These are phyloP conservation scores for Fusarium humuli DNA, from an alignment of 2,329 filamentous ascomycete species.

Conservation along the genomic window DNA sequence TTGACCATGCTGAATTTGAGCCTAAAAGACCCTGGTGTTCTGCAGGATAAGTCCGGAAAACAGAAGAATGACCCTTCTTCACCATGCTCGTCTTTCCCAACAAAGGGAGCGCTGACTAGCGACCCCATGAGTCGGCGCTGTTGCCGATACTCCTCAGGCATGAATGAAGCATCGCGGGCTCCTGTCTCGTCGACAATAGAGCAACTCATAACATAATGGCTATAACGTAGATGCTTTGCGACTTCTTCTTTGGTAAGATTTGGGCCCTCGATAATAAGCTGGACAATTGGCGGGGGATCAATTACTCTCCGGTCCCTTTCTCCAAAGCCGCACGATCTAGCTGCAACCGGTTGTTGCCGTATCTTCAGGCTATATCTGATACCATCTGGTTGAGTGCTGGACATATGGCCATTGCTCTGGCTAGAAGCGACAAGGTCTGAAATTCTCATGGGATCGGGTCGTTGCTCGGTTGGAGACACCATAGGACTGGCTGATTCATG, in stretches of 20 bases:
- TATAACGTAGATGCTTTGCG: conserved; percentile 64
- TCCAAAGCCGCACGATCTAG: conserved; percentile 84
- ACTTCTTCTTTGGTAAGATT: conserved; percentile 66
- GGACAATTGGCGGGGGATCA: conserved; percentile 85
- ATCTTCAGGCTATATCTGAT: conserved; percentile 58
- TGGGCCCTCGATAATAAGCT: conserved; percentile 74
- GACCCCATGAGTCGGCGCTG: conserved; percentile 84
- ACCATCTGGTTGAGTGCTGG: conserved; percentile 6
- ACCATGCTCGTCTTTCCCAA: conserved; percentile 78
- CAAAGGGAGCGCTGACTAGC: conserved; percentile 79
- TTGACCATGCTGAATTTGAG: conserved; percentile 80
- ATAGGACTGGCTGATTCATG: conserved; percentile 17
- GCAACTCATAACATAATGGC: conserved; percentile 79
- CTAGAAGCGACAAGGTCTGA: conserved; percentile 34
- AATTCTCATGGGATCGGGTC: conserved; percentile 44
- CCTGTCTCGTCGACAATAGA: conserved; percentile 79
- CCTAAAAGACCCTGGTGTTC: conserved; percentile 80
- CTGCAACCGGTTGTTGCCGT: conserved; percentile 82
- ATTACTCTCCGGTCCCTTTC: conserved; percentile 85
- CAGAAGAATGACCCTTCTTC: conserved; percentile 86
- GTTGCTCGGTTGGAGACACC: conserved; percentile 26
- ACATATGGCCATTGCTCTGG: not conserved
- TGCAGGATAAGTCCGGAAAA: conserved; percentile 84
- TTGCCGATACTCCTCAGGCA: conserved; percentile 77
- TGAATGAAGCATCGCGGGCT: conserved; percentile 74